phyloP scores from a whole-genome alignment of 495 filamentous ascomycete genomes.

The Daldinia caldariorum region DNA sequence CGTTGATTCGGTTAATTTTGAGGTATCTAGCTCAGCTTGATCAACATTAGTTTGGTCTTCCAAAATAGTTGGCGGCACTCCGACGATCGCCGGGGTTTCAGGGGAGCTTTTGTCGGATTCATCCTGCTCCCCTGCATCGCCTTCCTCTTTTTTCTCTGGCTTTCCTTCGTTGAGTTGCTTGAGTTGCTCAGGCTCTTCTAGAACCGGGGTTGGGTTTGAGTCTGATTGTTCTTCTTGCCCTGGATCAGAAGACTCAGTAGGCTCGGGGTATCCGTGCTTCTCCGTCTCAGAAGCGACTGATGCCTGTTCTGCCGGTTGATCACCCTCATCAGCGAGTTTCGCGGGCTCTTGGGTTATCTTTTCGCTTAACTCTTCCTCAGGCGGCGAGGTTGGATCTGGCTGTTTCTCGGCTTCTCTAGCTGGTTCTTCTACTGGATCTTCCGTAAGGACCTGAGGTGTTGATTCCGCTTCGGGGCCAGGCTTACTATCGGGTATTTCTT shows the following conservation, averaged over 20 bases:
- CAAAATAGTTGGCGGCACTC: not conserved
- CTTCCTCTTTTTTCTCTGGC: not conserved
- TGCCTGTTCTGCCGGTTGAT: not conserved
- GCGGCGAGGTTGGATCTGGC: not conserved
- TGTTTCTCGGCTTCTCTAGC: not conserved
- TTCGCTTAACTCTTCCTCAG: not conserved
- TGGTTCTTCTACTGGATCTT: not conserved
- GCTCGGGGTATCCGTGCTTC: not conserved
- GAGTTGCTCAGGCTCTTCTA: not conserved
- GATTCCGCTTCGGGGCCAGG: not conserved
- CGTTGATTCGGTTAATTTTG: constrained; percentile 12
- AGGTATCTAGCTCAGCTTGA: constrained; percentile 9
- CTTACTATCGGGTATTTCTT: not conserved
- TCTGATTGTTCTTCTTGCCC: not conserved
- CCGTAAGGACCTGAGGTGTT: not conserved
- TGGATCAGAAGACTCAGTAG: not conserved
- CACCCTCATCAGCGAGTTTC: not conserved
- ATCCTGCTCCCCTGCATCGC: not conserved
- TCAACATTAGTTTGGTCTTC: constrained; percentile 18
- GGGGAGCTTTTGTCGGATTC: not conserved
- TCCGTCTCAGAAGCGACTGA: not conserved
- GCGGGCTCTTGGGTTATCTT: not conserved
- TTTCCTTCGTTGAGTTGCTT: not conserved
- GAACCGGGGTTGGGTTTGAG: not conserved
- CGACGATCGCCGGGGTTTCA: constrained; percentile 1